These are phyloP conservation scores for Hymenoscyphus albidus DNA, from an alignment of 2,329 filamentous ascomycete species.

Conservation along the genomic window DNA sequence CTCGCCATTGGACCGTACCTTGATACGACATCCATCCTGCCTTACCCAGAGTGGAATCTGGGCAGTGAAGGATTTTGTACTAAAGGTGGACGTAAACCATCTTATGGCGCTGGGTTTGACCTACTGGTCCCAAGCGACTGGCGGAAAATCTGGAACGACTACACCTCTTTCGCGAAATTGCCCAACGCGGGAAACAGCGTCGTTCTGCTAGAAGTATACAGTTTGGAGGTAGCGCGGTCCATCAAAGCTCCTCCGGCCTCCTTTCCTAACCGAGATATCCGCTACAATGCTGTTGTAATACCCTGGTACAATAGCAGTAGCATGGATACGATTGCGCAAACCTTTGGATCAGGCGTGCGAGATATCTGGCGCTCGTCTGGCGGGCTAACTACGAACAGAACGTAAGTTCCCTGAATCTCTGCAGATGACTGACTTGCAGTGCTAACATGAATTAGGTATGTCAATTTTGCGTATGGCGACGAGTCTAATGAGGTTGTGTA, in stretches of 20 bases:
- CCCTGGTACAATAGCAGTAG: neutral
- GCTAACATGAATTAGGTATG: neutral
- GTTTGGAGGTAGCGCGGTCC: neutral
- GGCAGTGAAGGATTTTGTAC: neutral
- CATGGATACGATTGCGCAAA: neutral
- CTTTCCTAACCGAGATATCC: neutral
- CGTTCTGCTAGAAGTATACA: neutral
- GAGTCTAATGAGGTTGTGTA: neutral
- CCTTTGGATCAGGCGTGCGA: neutral
- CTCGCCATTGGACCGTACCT: neutral
- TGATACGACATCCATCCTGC: neutral
- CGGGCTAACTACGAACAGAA: neutral
- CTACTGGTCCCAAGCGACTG: neutral
- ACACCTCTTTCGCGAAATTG: neutral
- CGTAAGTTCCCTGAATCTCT: slow-evolving; percentile 1
- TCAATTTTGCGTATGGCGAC: neutral
- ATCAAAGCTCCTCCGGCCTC: neutral
- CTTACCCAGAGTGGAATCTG: neutral
- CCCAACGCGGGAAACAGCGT: neutral
- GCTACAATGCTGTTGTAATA: neutral
- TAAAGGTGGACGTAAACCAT: slow-evolving; percentile 2
- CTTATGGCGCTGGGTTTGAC: neutral
- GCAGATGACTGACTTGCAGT: neutral
- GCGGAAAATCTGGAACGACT: slow-evolving; percentile 4
- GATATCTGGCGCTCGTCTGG: slow-evolving; percentile 4